phyloP scores from a whole-genome alignment of 2,329 filamentous ascomycete genomes.

The Aspergillus tubingensis region DNA sequence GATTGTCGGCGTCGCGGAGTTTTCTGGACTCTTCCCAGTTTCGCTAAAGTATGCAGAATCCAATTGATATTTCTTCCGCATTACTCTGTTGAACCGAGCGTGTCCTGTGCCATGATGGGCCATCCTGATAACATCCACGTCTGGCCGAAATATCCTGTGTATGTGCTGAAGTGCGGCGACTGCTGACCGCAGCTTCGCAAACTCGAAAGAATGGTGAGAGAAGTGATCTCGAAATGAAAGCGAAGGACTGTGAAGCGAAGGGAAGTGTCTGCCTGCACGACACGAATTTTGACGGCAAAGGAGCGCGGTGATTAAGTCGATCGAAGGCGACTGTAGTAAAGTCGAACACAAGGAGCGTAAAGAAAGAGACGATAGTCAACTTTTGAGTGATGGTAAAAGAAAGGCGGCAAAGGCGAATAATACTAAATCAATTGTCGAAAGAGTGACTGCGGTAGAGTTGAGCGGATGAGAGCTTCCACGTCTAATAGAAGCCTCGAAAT shows the following conservation, averaged over 20 bases:
- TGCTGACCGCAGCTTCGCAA: not conserved
- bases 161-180: not conserved
- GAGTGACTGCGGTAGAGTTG: conserved; percentile 10
- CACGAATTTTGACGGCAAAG: conserved; percentile 10
- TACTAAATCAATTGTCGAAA: conserved; percentile 9
- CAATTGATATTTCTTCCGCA: conserved; percentile 15
- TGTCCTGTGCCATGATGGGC: conserved; percentile 22
- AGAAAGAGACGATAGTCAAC: not conserved
- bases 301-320: not conserved
- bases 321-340: not conserved
- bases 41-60: not conserved
- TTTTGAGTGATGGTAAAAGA: not conserved
- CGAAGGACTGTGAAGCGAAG: not conserved
- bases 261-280: conserved; percentile 20
- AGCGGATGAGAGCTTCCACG: not conserved
- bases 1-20: not conserved
- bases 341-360: conserved; percentile 9
- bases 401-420: conserved; percentile 6
- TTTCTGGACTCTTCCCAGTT: not conserved
- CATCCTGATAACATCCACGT: conserved; percentile 14
- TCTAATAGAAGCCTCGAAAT: not conserved
- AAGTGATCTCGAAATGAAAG: not conserved
- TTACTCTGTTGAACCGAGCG: conserved; percentile 14
- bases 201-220: not conserved
- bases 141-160: not conserved